Evolutionary conservation across 1,284 basidiomycete genomes (phyloP), one percentile per base, ranked within the genome.

Genomic region (Tremellales sp.): DNA sequence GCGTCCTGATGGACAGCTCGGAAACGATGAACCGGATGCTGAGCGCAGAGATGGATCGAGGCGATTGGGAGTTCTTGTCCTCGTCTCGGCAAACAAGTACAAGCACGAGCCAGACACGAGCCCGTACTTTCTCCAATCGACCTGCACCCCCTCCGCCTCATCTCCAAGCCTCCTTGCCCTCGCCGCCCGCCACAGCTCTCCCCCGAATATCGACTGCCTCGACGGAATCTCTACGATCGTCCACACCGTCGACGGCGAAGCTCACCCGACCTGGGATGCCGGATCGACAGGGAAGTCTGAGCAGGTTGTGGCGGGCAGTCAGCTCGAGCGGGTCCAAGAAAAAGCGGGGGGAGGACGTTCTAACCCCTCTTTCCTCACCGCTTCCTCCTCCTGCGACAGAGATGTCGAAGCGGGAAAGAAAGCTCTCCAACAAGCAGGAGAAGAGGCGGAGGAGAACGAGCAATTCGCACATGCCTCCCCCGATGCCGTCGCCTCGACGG

Each of bases 141-240:
- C 38, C 50, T 8, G 50, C 50, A 12, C 50, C 50, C 32, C 37
- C 33, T 10, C 46, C 41, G 4, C 50, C 46, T 14, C 50, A 44
- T 38, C 33, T 48, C 18, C 14, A 24, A 33, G 14, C 31, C 31
- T 21, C 27, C 32, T 2, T 47, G 16, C 9, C 18, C 8, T 16
- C 8, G n/a, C 9, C n/a, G 22, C 34, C 34, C 8, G 9, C 34
- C 9, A 36, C n/a, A 26, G 9, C 37, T 21, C 42, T 4, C 42
- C 43, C 13, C 40, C 40, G 13, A 39, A 39, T 18, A 31, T 21
- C 43, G 13, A 22, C 36, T n/a, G 16, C 28, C 5, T 46, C 51
- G 5, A 39, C 43, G 6, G 16, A 35, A 43, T 39, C 40, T 10
- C 45, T 43, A 28, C 28, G 35, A 29, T 38, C 39, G 22, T 18